phyloP scores from a whole-genome alignment of 768 basidiomycete genomes.

The Russula emetica region DNA sequence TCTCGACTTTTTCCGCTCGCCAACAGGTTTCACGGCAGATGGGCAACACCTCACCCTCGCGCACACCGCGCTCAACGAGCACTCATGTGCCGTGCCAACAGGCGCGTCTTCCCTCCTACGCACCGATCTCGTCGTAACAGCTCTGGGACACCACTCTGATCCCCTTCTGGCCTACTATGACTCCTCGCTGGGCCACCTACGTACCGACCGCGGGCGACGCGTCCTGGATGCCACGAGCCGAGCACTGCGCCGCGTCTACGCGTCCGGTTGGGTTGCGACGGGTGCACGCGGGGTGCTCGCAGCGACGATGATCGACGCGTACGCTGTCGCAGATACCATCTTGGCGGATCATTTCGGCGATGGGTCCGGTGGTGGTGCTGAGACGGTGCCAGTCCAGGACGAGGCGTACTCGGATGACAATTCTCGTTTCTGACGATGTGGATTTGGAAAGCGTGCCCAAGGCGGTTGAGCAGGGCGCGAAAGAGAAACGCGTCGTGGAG shows the following conservation, averaged over 20 bases:
- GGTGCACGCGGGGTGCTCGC: conserved; percentile 92
- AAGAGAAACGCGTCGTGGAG: conserved; percentile 46
- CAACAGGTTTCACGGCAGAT: conserved; percentile 41
- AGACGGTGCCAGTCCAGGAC: neutral
- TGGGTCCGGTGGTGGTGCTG: neutral
- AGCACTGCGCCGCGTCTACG: conserved; percentile 64
- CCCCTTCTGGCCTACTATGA: conserved; percentile 58
- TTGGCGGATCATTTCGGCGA: conserved; percentile 49
- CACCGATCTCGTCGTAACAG: conserved; percentile 30
- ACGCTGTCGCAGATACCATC: conserved; percentile 69
- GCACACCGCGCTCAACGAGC: conserved; percentile 58
- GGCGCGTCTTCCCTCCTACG: neutral
- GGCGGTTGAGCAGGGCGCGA: conserved; percentile 44
- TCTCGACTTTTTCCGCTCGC: conserved; percentile 76
- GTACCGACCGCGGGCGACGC: conserved; percentile 45
- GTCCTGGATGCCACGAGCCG: conserved; percentile 40
- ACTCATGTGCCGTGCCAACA: neutral
- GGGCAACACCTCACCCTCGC: conserved; percentile 46
- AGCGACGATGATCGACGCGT: conserved; percentile 89
- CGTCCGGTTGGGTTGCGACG: conserved; percentile 88
- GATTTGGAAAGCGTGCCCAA: conserved; percentile 44
- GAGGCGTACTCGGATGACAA: conserved; percentile 10
- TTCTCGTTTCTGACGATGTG: conserved; percentile 36
- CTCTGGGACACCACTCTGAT: conserved; percentile 80
- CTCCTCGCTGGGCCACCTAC: conserved; percentile 49